Evolutionary conservation across 2,329 filamentous ascomycete genomes (phyloP).

Genomic region (Lasiodiplodia sp.): DNA sequence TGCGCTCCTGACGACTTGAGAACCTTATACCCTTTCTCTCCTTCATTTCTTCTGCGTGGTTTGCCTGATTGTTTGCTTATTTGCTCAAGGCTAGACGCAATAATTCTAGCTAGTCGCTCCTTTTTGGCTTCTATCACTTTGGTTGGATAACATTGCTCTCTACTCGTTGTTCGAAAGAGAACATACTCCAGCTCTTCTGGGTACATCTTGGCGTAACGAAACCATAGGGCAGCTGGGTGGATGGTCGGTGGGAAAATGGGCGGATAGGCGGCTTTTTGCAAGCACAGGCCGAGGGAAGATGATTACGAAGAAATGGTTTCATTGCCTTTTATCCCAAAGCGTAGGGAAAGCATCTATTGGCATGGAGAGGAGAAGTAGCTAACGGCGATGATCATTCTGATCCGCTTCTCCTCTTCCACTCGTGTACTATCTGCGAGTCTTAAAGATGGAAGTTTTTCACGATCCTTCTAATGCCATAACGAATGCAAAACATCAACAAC

Average conservation of each 20-base stretch:
- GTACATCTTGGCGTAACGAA: not conserved
- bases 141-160: not conserved
- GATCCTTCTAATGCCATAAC: not conserved
- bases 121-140: constrained; percentile 7
- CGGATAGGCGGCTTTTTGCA: not conserved
- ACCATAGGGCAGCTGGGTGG: not conserved
- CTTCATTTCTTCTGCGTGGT: not conserved
- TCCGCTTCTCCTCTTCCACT: not conserved
- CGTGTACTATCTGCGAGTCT: not conserved
- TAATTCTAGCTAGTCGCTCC: constrained; percentile 3
- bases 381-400: not conserved
- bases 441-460: not conserved
- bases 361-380: not conserved
- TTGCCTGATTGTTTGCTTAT: not conserved
- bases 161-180: not conserved
- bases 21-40: constrained; percentile 13
- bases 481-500: not conserved
- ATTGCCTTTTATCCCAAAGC: not conserved
- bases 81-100: not conserved
- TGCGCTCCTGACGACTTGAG: constrained; percentile 5
- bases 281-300: not conserved
- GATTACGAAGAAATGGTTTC: not conserved
- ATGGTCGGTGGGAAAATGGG: too few relatives aligned
- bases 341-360: not conserved
- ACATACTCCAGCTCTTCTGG: not conserved